These are phyloP conservation scores for Kwoniella newhampshirensis DNA, from an alignment of 768 basidiomycete genomes.

Conservation along the genomic window DNA sequence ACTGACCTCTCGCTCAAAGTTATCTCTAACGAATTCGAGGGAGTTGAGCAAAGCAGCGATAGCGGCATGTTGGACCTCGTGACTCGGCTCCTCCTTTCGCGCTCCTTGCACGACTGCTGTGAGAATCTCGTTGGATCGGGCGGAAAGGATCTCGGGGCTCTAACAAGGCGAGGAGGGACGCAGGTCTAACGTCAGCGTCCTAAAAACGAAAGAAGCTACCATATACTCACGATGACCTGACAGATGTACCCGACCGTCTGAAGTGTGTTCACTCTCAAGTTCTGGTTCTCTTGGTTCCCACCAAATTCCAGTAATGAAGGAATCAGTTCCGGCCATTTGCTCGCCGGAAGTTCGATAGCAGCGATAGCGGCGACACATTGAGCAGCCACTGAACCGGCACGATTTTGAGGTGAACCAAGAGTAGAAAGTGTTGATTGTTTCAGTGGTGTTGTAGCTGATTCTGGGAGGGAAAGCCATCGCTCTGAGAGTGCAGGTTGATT, in stretches of 20 bases:
- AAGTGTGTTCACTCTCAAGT: constrained; percentile 71
- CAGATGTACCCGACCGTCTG: constrained; percentile 97
- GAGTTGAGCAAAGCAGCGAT: constrained; percentile 92
- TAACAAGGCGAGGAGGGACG: constrained; percentile 50
- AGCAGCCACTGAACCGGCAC: constrained; percentile 82
- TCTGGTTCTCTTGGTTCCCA: constrained; percentile 69
- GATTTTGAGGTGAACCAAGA: constrained; percentile 68
- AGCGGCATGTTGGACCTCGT: constrained; percentile 89
- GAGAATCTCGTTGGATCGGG: constrained; percentile 92
- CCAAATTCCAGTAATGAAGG: constrained; percentile 83
- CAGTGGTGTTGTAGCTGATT: constrained; percentile 70
- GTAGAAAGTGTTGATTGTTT: constrained; percentile 83
- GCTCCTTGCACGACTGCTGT: constrained; percentile 98
- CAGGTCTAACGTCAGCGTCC: neutral
- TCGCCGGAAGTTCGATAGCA: constrained; percentile 81
- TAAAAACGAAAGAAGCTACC: neutral
- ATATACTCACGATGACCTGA: constrained; percentile 79
- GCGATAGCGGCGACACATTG: constrained; percentile 95
- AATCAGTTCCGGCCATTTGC: constrained; percentile 88
- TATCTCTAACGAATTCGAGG: constrained; percentile 93
- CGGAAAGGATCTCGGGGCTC: constrained; percentile 88
- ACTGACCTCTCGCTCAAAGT: constrained; percentile 93
- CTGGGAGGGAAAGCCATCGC: constrained; percentile 77
- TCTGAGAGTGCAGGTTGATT: constrained; percentile 73
- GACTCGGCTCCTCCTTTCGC: constrained; percentile 86